These are phyloP conservation scores for Hibiscus mutabilis DNA, from an alignment of 345 rosid species.

Conservation along the genomic window DNA sequence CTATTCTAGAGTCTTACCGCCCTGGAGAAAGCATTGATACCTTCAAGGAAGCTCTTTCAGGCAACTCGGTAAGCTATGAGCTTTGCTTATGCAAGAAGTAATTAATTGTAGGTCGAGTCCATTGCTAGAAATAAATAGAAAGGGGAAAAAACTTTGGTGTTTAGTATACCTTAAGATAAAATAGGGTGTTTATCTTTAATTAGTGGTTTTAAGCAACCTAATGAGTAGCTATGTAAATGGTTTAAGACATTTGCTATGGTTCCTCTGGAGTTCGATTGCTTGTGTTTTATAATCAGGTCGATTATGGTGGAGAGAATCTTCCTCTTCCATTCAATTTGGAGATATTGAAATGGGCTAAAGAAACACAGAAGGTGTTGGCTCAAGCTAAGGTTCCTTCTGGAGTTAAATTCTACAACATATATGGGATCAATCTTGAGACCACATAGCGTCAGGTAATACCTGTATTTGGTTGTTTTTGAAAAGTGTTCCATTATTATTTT, in stretches of 20 bases:
- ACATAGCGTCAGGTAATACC: conserved; percentile 76
- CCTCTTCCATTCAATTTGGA: conserved; percentile 82
- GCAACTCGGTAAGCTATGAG: conserved; percentile 52
- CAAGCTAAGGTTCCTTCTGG: conserved; percentile 68
- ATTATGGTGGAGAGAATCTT: conserved; percentile 51
- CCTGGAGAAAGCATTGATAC: conserved; percentile 49
- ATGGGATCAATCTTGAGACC: conserved; percentile 80
- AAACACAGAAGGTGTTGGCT: conserved; percentile 48
- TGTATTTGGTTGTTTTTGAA: conserved; percentile 4
- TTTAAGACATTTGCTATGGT: too few relatives aligned
- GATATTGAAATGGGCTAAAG: conserved; percentile 78
- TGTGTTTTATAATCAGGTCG: conserved; percentile 46
- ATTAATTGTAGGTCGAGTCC: not conserved
- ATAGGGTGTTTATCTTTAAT: too few relatives aligned
- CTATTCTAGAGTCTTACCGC: conserved; percentile 60
- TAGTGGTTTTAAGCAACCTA: too few relatives aligned
- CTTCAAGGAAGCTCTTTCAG: conserved; percentile 59
- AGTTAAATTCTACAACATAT: conserved; percentile 93
- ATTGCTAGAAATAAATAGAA: not conserved
- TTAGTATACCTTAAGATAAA: too few relatives aligned
- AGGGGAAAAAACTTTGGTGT: too few relatives aligned
- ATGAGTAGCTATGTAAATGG: too few relatives aligned
- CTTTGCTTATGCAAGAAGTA: not conserved
- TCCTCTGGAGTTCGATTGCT: too few relatives aligned
- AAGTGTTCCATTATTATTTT: not conserved